Conservation (phyloP, 1,139 yeast genomes). For the Lodderomyces orthopsilosis region DNA sequence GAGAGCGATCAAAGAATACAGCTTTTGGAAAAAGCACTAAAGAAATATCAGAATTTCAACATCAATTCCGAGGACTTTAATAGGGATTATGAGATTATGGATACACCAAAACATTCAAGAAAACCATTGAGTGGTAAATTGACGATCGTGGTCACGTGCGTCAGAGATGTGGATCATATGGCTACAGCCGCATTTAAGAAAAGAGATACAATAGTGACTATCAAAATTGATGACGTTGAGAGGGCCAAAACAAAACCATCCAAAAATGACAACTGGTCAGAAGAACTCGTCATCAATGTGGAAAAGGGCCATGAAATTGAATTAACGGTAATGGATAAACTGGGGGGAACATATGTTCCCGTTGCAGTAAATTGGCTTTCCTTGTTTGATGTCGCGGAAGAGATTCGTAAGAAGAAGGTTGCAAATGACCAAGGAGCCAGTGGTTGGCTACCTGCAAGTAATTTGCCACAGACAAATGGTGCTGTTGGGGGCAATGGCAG, state of each 20-base stretch:
- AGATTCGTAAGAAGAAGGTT: conserved; percentile 84
- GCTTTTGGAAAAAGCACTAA: conserved; percentile 76
- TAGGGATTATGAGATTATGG: conserved; percentile 61
- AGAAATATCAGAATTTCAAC: conserved; percentile 86
- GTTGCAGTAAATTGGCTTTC: conserved; percentile 94
- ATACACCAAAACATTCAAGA: conserved; percentile 68
- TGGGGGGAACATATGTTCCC: conserved; percentile 65
- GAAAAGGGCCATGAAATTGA: conserved; percentile 93
- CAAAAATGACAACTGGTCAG: conserved; percentile 81
- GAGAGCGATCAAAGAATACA: conserved; percentile 87
- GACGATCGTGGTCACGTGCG: conserved; percentile 65
- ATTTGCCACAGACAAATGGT: conserved; percentile 31
- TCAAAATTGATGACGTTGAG: conserved; percentile 85
- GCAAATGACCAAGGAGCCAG: conserved; percentile 67
- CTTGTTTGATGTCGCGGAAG: conserved; percentile 88
- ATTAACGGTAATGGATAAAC: conserved; percentile 78
- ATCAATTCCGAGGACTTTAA: conserved; percentile 65
- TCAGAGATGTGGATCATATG: conserved; percentile 89
- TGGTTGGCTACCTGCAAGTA: conserved; percentile 88
- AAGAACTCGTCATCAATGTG: conserved; percentile 73
- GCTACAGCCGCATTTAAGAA: conserved; percentile 76
- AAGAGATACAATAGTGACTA: conserved; percentile 70
- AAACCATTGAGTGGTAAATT: conserved; percentile 82
- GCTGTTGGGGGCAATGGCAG: conserved; percentile 6
- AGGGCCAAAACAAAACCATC: conserved; percentile 73